Base-by-base conservation (phyloP, 345 rosid species). In the Melastoma malabathricum region DNA sequence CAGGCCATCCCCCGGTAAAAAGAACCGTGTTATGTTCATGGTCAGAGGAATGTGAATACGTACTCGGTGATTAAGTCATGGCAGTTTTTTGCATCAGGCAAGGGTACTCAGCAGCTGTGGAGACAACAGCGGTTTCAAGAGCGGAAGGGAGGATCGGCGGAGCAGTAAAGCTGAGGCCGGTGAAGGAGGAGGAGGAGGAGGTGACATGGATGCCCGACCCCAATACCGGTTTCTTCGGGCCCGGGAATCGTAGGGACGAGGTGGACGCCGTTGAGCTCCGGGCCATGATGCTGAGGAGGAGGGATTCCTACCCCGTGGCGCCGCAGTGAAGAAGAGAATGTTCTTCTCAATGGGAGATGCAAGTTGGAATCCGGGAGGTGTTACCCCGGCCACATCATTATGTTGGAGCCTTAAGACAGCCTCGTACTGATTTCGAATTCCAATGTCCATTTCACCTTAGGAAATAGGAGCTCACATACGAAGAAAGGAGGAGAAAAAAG, bases 151-250 rank as follows among this genome's bases (percentile, higher is more conserved):
- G 41, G 41, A 9, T 2, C 41, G 12, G 12, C 12, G 41, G 41
- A 15, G 69, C 65, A 34, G 51, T 62, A 4, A 56, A 65, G n/a
- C 58, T 57, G 20, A 43, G 57, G 57, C 22, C 56, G 64, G 66
- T 62, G 59, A 83, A 80, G 68, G 79, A 74, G 63, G 92, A 73
- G 74, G 53, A 80, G 68, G 79, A 74, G 63, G 92, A 73, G 74
- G 53, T 19, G 45, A 75, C 86, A 6, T 88, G 95, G 95, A 69
- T 76, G 41, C 97, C 97, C 0, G 95, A 88, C 59, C 97, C 95
- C 5, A 73, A 77, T 23, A 84, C 97, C 62, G 92, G 97, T 13
- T 75, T 62, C 64, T 88, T 81, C 84, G 67, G 90, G 57, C 94
- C 96, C 1, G 96, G 78, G 54, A 77, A 73, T 61, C 68, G 71